phyloP scores from a whole-genome alignment of 768 basidiomycete genomes.

The Coprinopsis strossmayeri region DNA sequence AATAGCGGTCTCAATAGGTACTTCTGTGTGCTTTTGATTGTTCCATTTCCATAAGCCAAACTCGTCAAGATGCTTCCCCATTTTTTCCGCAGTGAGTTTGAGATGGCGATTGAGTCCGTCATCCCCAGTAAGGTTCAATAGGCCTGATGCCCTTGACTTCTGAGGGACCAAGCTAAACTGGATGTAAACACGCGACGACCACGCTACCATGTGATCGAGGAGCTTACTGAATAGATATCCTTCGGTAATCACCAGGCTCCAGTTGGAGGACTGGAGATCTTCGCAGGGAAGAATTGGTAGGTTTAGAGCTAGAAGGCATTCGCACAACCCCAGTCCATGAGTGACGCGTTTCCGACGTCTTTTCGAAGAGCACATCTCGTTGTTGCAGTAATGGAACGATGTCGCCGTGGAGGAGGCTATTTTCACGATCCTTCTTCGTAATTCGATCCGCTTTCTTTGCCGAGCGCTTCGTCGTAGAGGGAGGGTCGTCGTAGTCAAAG shows the following conservation, averaged over 20 bases:
- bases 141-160: conserved; percentile 4
- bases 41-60: conserved; percentile 11
- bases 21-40: background rate
- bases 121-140: conserved; percentile 6
- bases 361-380: conserved; percentile 4
- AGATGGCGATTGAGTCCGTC: conserved; percentile 4
- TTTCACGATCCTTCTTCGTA: conserved; percentile 4
- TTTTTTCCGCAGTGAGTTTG: background rate
- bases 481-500: background rate
- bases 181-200: background rate
- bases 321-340: conserved; percentile 9
- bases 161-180: conserved; percentile 3
- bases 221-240: conserved; percentile 8
- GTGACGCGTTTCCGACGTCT: conserved; percentile 6
- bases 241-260: conserved; percentile 3
- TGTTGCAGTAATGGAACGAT: conserved; percentile 3
- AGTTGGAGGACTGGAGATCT: background rate
- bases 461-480: background rate
- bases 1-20: background rate
- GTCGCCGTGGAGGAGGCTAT: conserved; percentile 6
- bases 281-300: background rate
- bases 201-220: background rate
- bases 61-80: conserved; percentile 6
- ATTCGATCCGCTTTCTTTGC: conserved; percentile 1
- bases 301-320: background rate